These are phyloP conservation scores for Talaromyces sp. DNA, from an alignment of 2,329 filamentous ascomycete genomes.

Conservation along the genomic window DNA sequence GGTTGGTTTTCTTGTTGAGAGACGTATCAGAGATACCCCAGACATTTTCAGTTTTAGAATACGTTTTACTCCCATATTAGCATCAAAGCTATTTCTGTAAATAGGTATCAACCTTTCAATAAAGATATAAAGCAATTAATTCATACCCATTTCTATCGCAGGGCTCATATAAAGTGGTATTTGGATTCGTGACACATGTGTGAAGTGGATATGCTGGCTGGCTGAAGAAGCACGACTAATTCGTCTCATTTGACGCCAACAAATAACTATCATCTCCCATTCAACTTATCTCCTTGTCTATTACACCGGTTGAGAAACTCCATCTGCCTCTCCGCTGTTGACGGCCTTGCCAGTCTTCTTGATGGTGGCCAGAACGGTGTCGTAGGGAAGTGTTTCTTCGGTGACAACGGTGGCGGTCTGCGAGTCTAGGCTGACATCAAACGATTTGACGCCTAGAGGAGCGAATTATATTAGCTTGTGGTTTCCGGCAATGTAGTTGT, in stretches of 20 bases:
- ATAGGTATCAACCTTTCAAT: neutral
- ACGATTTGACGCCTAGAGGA: constrained; percentile 69
- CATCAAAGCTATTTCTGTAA: neutral
- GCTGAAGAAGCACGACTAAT: neutral
- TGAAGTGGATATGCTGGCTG: neutral
- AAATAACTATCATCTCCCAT: neutral
- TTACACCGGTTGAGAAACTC: constrained; percentile 31
- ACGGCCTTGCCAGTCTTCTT: constrained; percentile 94
- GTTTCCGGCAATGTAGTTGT: neutral
- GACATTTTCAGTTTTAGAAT: neutral
- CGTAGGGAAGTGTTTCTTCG: constrained; percentile 63
- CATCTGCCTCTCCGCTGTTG: constrained; percentile 54
- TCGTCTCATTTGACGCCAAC: neutral
- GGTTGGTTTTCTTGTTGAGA: neutral
- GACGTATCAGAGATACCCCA: neutral
- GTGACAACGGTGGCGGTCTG: constrained; percentile 77
- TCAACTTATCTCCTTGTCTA: neutral
- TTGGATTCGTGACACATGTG: neutral
- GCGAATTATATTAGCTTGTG: neutral
- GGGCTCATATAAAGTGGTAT: neutral
- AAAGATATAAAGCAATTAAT: neutral
- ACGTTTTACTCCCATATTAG: neutral
- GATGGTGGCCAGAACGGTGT: constrained; percentile 78
- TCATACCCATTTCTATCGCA: neutral
- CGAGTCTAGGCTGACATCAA: constrained; percentile 78